Percentiles rank a stretch among this genome's conserved stretches.
Conservation (phyloP, 2,329 filamentous ascomycete species). For the Cytospora mali region DNA sequence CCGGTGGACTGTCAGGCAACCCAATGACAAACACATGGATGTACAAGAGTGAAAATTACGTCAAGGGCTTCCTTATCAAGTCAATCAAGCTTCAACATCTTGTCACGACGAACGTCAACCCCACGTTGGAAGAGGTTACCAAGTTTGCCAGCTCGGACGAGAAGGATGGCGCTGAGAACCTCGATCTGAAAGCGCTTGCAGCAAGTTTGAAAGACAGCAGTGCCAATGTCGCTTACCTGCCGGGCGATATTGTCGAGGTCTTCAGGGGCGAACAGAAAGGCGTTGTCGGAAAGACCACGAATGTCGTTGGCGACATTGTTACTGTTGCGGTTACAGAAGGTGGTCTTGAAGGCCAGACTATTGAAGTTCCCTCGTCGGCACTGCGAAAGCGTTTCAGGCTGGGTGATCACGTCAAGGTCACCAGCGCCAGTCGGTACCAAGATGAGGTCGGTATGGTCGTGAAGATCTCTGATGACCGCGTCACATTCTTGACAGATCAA, state of each 20-base stretch:
- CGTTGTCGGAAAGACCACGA: constrained; percentile 80
- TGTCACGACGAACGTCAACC: constrained; percentile 86
- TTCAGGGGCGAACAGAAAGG: constrained; percentile 95
- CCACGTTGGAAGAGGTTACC: constrained; percentile 93
- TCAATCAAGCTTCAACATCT: constrained; percentile 89
- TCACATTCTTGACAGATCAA: constrained; percentile 91
- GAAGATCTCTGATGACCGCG: constrained; percentile 86
- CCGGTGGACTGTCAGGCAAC: constrained; percentile 64
- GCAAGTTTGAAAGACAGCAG: constrained; percentile 86
- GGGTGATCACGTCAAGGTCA: constrained; percentile 98
- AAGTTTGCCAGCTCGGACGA: constrained; percentile 86
- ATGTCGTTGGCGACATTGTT: constrained; percentile 89
- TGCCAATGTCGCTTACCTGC: constrained; percentile 80
- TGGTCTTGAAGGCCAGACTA: constrained; percentile 76
- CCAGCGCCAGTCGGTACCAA: constrained; percentile 89
- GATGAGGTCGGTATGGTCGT: constrained; percentile 98
- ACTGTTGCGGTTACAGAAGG: constrained; percentile 85
- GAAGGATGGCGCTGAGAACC: constrained; percentile 82
- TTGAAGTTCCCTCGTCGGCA: constrained; percentile 90
- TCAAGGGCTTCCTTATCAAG: constrained; percentile 91
- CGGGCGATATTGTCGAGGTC: constrained; percentile 95
- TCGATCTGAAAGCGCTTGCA: constrained; percentile 88
- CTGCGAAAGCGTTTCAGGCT: constrained; percentile 89
- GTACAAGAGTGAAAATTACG: constrained; percentile 86
- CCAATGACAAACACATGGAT: constrained; percentile 79